Conservation (phyloP, 768 basidiomycete species). For the Chalciporus sphaerocephalus region DNA sequence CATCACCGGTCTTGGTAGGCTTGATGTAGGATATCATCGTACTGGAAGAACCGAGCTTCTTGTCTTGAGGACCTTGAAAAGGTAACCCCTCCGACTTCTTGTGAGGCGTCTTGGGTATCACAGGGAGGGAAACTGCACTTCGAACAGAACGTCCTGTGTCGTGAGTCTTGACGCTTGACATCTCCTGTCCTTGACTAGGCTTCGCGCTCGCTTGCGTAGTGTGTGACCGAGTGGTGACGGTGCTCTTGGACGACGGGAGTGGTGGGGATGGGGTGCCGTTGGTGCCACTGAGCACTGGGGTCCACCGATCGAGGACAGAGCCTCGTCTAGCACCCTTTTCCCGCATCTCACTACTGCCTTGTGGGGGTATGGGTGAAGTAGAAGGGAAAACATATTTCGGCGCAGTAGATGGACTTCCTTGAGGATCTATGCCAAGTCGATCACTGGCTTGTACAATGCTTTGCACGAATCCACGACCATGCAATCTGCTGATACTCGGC, state of each 20-base stretch:
- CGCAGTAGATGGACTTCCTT: conserved; percentile 31
- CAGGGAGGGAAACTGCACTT: conserved; percentile 41
- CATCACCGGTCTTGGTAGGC: conserved; percentile 45
- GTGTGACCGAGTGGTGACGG: conserved; percentile 38
- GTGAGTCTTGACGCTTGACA: conserved; percentile 26
- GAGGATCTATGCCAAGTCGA: conserved; percentile 38
- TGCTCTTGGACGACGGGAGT: conserved; percentile 36
- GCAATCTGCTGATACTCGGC: conserved; percentile 75
- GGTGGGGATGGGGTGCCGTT: conserved; percentile 36
- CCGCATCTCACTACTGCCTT: conserved; percentile 36
- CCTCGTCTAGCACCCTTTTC: conserved; percentile 31
- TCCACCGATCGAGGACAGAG: conserved; percentile 75
- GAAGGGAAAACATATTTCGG: conserved; percentile 27
- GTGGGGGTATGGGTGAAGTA: conserved; percentile 30
- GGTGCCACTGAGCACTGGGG: conserved; percentile 32
- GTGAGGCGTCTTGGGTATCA: conserved; percentile 28
- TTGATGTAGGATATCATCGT: conserved; percentile 67
- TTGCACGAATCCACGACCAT: conserved; percentile 84
- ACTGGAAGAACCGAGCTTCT: conserved; percentile 66
- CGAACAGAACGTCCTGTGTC: conserved; percentile 34
- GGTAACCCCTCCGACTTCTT: conserved; percentile 22
- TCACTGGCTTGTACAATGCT: conserved; percentile 72
- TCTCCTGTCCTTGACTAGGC: conserved; percentile 20
- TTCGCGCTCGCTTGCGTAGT: conserved; percentile 33
- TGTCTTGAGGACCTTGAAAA: conserved; percentile 23